Base-by-base conservation (phyloP, 768 basidiomycete species). In the Polyporus arcularius region DNA sequence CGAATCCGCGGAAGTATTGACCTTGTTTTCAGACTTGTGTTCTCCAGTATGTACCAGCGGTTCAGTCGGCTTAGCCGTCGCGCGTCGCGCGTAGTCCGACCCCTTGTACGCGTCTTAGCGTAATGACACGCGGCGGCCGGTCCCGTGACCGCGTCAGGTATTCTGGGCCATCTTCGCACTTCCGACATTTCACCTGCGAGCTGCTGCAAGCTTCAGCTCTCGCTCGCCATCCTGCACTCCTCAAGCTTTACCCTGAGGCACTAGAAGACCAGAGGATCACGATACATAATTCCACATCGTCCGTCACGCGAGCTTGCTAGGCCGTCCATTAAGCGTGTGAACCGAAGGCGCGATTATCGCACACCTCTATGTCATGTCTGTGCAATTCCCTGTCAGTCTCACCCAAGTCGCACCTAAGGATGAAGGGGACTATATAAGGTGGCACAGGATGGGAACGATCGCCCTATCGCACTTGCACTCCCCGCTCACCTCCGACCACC, bases 261-360 rank as follows among this genome's bases (percentile, higher is more conserved):
- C 6, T 6, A 35, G 35, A 7, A 11, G 11, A 35, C 7, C 35
- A 7, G 7, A 35, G 35, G 35, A 35, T 35, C 35, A 35, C 35
- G 35, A 35, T 26, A 26, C 21, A 26, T 30, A 16, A 18, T 26
- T n/a, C 18, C 26, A 18, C 38, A 9, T 16, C 16, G 5, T 4
- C 47, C 41, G 30, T 38, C 40, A 16, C 35, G 39, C 26, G 32
- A 41, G 52, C 58, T 60, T 60, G 49, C 58, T 53, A 60, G 58
- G 18, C 11, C 28, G 15, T 38, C 26, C 31, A 52, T 50, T 32
- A 35, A 42, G 50, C 85, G 87, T 89, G 87, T 76, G 86, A 88
- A 87, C 68, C 28, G 69, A 84, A 82, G 80, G 74, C 83, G 85
- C 81, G 73, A 86, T 86, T 59, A 71, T 74, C 65, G 57, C 64